Evolutionary conservation across 2,329 filamentous ascomycete genomes (phyloP), one percentile per base, ranked within the genome.

Genomic region (Colletotrichum sp.): DNA sequence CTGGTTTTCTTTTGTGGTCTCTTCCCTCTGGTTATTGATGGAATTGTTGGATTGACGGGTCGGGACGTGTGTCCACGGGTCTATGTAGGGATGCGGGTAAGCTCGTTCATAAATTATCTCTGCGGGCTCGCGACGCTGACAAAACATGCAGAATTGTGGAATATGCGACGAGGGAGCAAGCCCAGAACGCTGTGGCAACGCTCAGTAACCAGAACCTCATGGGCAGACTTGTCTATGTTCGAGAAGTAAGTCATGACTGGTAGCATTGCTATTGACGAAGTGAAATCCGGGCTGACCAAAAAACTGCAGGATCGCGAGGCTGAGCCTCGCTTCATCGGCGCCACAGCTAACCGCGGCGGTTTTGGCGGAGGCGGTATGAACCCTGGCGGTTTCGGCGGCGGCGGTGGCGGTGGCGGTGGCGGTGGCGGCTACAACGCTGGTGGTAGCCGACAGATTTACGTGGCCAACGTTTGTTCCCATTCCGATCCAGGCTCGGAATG

Each of bases 41-140:
- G 95, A 97, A 92, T 89, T 91, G 93, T 95, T 97, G 95, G 96
- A 95, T 98, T 98, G 96, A 98, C 96, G 96, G 96, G 94, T 94
- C 93, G 95, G 96, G 95, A 93, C 94, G 89, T 83, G 91, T 95
- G 93, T 95, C 93, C 93, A 92, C 88, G 91, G 94, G 92, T 92
- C 89, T 90, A 91, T 98, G 94, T 98, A 99, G 96, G 96, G 97
- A 96, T 99, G 96, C 96, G 97, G 97, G 96, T 98, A 93, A 93
- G 96, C 92, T 55, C 39, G 32, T 24, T 59, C 32, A 8, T 3
- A 15, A 12, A 9, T 30, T 12, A 26, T 36, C n/a, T n/a, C 10
- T 21, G 28, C 5, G 12, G 26, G 39, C 12, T 69, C 21, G 9
- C n/a, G 49, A 21, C 69, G 73, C 84, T 89, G 78, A 88, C 79